Percentiles rank a stretch among this genome's conserved stretches.
Conservation (phyloP, 306 rosid genomes). For the Cucurbita moschata region DNA sequence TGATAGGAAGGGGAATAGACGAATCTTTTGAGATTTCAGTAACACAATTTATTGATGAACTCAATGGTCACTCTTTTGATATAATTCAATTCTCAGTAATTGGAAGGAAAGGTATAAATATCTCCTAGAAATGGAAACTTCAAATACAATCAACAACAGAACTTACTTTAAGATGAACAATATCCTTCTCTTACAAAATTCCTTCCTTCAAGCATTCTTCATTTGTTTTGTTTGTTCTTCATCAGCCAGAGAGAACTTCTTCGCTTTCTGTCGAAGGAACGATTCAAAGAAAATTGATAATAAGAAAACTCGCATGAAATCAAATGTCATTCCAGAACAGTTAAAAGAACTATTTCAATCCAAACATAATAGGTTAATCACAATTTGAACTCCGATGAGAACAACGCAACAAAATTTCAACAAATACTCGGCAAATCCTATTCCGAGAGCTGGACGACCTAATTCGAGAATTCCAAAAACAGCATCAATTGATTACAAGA, state of each 20-base stretch:
- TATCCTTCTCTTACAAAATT: slow-evolving; percentile 5
- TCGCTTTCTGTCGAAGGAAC: slow-evolving; percentile 57
- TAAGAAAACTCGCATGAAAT: not conserved
- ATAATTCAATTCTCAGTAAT: not conserved
- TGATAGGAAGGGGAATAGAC: not conserved
- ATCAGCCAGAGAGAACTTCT: slow-evolving; percentile 56
- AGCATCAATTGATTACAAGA: not conserved
- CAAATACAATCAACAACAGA: not conserved
- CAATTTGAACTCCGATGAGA: not conserved
- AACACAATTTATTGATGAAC: not conserved
- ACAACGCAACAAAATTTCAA: too few species aligned
- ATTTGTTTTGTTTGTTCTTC: slow-evolving; percentile 31
- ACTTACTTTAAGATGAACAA: not conserved
- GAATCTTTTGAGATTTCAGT: not conserved
- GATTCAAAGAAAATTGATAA: not conserved
- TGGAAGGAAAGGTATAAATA: not conserved
- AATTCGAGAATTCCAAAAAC: not conserved
- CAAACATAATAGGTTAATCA: not conserved
- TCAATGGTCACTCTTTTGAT: not conserved
- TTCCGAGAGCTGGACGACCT: not conserved
- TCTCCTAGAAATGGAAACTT: not conserved
- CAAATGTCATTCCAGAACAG: too few species aligned
- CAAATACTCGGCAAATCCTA: too few species aligned
- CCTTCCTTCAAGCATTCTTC: slow-evolving; percentile 25
- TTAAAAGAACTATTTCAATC: too few species aligned